These are phyloP conservation scores for Xylaria nigripes DNA, from an alignment of 495 filamentous ascomycete genomes.

Conservation along the genomic window DNA sequence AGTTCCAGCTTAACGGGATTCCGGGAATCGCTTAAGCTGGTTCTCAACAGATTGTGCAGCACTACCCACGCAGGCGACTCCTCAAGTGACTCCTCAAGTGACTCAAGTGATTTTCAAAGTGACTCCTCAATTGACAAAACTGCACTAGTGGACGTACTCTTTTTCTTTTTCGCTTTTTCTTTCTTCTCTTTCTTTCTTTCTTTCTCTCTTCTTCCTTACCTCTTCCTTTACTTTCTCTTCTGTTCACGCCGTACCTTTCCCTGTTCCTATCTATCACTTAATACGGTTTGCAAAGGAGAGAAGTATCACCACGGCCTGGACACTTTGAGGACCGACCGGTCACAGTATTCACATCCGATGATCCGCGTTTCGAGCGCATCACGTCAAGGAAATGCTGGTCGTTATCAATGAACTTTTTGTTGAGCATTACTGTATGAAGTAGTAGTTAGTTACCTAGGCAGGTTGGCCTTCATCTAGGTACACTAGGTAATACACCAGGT, in stretches of 20 bases:
- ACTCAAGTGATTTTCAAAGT: not conserved
- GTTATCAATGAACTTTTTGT: no score
- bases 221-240: not conserved
- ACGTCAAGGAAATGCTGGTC: no score
- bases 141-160: not conserved
- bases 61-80: not conserved
- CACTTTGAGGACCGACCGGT: no score
- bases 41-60: no score
- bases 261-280: not conserved
- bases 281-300: no score
- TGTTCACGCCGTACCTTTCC: not conserved
- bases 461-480: no score
- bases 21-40: not conserved
- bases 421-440: no score
- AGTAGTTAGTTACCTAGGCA: no score
- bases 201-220: not conserved
- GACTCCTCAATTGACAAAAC: no score
- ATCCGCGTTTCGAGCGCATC: not conserved
- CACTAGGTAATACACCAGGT: no score
- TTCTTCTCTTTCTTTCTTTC: not conserved
- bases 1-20: not conserved
- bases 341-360: no score
- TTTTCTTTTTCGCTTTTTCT: not conserved
- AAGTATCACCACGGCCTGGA: no score
- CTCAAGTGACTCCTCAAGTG: not conserved